Conservation (phyloP, 1,139 yeast species). For the Protomyces inouyei region DNA sequence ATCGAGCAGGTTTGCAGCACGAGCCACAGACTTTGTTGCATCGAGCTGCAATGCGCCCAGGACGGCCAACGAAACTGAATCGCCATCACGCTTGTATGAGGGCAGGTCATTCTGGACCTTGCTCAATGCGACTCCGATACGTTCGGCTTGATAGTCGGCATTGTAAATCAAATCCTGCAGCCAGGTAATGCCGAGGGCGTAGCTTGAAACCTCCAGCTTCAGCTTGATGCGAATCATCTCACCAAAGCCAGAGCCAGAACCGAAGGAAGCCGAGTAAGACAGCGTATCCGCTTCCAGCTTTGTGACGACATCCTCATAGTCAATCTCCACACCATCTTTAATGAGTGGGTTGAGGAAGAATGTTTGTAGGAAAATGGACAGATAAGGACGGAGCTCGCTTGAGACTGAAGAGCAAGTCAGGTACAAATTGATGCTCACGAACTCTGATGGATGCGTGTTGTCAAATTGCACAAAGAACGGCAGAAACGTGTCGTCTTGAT, state of each 20-base stretch:
- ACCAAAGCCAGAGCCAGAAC: slow-evolving; percentile 57
- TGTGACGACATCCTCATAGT: slow-evolving; percentile 71
- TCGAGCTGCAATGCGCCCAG: slow-evolving; percentile 45
- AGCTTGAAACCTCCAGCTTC: slow-evolving; percentile 59
- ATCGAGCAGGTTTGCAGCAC: slow-evolving; percentile 60
- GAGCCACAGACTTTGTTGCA: slow-evolving; percentile 56
- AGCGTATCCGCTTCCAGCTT: slow-evolving; percentile 70
- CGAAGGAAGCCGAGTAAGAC: slow-evolving; percentile 45
- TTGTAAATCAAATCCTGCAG: slow-evolving; percentile 57
- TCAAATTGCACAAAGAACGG: slow-evolving; percentile 77
- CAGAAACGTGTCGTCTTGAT: slow-evolving; percentile 42
- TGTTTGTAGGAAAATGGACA: slow-evolving; percentile 56
- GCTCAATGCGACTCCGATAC: slow-evolving; percentile 67
- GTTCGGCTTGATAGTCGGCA: slow-evolving; percentile 64
- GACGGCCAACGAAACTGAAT: slow-evolving; percentile 61
- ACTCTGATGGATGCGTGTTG: slow-evolving; percentile 64
- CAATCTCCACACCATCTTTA: slow-evolving; percentile 55
- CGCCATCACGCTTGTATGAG: slow-evolving; percentile 76
- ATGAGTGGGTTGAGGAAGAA: slow-evolving; percentile 69
- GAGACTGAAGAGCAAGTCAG: slow-evolving; percentile 62
- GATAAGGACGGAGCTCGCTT: slow-evolving; percentile 56
- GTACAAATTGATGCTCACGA: slow-evolving; percentile 64
- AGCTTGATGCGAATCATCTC: slow-evolving; percentile 59
- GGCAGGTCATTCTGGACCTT: slow-evolving; percentile 70
- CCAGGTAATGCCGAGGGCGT: slow-evolving; percentile 71